These are phyloP conservation scores for Colletotrichum echinochloae DNA, from an alignment of 2,329 filamentous ascomycete genomes.

Conservation along the genomic window DNA sequence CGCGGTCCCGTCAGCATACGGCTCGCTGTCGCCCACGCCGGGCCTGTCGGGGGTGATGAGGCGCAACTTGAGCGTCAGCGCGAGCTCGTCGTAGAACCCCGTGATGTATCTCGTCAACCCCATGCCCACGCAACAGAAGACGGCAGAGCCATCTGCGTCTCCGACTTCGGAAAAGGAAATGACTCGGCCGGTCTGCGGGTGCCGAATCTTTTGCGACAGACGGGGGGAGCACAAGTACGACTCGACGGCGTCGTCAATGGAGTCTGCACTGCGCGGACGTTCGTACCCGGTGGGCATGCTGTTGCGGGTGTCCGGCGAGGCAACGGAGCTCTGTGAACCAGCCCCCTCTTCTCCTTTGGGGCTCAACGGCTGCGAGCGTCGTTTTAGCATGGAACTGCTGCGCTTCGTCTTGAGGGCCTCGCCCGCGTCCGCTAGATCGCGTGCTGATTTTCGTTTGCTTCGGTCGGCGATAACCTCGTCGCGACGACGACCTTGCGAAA, in stretches of 20 bases:
- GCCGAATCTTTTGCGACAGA: constrained; percentile 86
- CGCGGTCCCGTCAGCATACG: constrained; percentile 83
- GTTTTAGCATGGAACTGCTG: constrained; percentile 69
- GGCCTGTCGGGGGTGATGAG: constrained; percentile 95
- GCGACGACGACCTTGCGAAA: constrained; percentile 70
- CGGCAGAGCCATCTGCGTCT: constrained; percentile 88
- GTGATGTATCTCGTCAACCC: constrained; percentile 95
- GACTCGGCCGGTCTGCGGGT: constrained; percentile 85
- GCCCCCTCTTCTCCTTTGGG: constrained; percentile 54
- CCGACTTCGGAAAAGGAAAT: constrained; percentile 98
- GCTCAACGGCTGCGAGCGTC: constrained; percentile 63
- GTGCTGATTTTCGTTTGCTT: constrained; percentile 59
- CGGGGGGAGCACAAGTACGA: constrained; percentile 86
- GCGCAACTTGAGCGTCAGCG: constrained; percentile 85
- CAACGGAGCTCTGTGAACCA: constrained; percentile 28
- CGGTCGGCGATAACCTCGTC: constrained; percentile 63
- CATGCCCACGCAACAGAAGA: constrained; percentile 98
- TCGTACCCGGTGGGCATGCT: constrained; percentile 69
- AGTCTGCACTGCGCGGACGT: constrained; percentile 83
- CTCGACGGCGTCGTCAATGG: constrained; percentile 88
- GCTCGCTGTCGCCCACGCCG: constrained; percentile 91
- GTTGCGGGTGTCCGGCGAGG: constrained; percentile 46
- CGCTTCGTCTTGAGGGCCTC: constrained; percentile 63
- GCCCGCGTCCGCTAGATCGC: constrained; percentile 60
- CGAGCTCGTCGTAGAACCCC: constrained; percentile 96